Evolutionary conservation across 164 flowering plant genomes (phyloP).

Genomic region (Tinospora cordifolia): DNA sequence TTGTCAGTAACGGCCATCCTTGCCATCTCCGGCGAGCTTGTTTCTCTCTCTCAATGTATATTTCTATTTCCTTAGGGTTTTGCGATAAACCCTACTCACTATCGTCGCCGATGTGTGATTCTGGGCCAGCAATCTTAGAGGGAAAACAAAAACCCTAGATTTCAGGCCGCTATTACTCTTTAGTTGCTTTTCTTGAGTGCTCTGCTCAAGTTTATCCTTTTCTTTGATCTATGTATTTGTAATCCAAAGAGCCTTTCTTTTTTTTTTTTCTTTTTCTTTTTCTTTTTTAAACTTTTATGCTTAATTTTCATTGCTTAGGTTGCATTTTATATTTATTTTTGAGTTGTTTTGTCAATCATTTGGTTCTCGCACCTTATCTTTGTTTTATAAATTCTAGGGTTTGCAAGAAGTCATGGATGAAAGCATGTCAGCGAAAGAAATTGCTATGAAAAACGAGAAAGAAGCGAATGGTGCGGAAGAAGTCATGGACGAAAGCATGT

Average conservation of each 20-base stretch:
- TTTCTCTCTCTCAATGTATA: background rate
- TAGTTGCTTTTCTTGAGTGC: background rate
- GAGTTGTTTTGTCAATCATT: background rate
- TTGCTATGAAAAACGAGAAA: background rate
- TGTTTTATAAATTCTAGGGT: background rate
- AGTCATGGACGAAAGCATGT: background rate
- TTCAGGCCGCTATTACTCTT: background rate
- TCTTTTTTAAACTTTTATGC: background rate
- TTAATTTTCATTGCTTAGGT: background rate
- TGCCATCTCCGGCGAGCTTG: background rate
- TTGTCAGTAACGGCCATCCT: background rate
- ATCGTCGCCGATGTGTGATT: too few relatives aligned
- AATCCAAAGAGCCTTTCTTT: background rate
- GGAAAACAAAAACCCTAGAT: background rate
- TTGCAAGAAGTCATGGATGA: background rate
- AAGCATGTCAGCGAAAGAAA: background rate
- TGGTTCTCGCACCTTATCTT: background rate
- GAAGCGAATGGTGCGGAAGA: background rate
- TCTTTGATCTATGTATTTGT: background rate
- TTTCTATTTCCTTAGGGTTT: background rate
- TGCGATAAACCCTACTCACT: too few relatives aligned
- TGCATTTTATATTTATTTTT: background rate
- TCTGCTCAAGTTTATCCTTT: background rate
- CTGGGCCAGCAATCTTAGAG: too few relatives aligned
- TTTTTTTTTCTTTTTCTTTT: background rate